Evolutionary conservation across 2,329 filamentous ascomycete genomes (phyloP), one percentile per base, ranked within the genome.

Genomic region (Tricladium varicosporioides): DNA sequence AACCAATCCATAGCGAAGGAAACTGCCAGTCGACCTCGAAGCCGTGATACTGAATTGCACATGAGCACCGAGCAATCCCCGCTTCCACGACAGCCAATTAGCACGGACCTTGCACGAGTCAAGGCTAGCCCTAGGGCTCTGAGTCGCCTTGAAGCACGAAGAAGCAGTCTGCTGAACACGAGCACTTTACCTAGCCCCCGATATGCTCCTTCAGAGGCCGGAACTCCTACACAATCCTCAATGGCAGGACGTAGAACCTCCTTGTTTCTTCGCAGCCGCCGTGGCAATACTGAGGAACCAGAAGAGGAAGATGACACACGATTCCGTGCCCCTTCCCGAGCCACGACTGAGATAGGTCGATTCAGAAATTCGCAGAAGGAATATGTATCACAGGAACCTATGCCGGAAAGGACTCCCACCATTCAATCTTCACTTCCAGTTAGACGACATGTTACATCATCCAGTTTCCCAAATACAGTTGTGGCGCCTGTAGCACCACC

Each of bases 271-370:
- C 61, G 69, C 47, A 62, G 51, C 51, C 63, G 65, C 50, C 69
- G 67, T 50, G 67, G 56, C 31, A 62, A 53, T 5, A 68, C 70
- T 11, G 70, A 70, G 57, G 70, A 71, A 50, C 65, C 58, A 15
- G 67, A 69, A 42, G 69, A 69, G 46, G 76, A 81, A 1, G 78
- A 82, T 1, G 78, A 80, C 16, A 59, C 67, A n/a, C 73, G 76
- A 32, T 77, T 80, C 60, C 78, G 80, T n/a, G 76, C 79, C 2
- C 82, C 83, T 1, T 85, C 84, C 3, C 76, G 85, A 19, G 82
- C 83, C 3, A 72, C 75, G 36, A 86, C 83, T 0, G 84, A 87
- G n/a, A 58, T 75, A 79, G 52, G 77, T 61, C 66, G 71, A 61
- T 59, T 73, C 64, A 60, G 66, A 65, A 56, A 65, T 60, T 53